Percentiles rank a stretch among this genome's conserved stretches.
Conservation (phyloP, 208 protist species). For the Trypanosomatidae sp. region DNA sequence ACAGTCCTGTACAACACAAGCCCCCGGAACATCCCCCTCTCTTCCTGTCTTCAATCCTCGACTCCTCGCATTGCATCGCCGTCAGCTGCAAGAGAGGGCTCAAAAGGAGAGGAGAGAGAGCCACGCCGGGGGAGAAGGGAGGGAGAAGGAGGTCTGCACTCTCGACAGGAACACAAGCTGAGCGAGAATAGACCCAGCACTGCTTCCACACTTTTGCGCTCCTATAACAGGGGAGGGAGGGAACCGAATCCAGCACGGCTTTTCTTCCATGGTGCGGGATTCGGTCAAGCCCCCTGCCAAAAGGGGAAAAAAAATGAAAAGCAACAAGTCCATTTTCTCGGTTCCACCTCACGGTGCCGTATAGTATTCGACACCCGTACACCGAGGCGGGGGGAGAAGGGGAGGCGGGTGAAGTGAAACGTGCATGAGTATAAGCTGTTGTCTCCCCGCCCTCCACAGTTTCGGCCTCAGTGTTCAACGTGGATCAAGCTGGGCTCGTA, state of each 20-base stretch:
- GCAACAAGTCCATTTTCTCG: background rate
- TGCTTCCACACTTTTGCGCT: background rate
- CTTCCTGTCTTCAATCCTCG: background rate
- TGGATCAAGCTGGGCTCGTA: conserved; percentile 89
- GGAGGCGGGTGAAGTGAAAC: background rate
- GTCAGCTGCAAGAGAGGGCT: background rate
- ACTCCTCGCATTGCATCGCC: background rate
- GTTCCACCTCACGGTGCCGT: no score
- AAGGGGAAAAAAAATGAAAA: background rate
- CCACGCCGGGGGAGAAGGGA: background rate
- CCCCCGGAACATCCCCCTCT: background rate
- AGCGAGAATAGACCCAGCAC: background rate
- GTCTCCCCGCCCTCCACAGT: background rate
- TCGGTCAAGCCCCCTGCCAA: background rate
- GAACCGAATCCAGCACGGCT: background rate
- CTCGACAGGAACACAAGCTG: background rate
- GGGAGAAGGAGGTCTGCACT: background rate
- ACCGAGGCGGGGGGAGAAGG: background rate
- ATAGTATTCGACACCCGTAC: background rate
- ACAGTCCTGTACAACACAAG: background rate
- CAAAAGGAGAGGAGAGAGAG: background rate
- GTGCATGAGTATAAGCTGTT: background rate
- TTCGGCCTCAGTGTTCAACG: conserved; percentile 24
- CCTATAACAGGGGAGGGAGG: background rate
- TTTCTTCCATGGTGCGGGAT: no score